A percentile compares a stretch with the other conserved stretches of the same genome.
Evolutionary conservation across 257 asterid genomes (phyloP).

Genomic region (Nicotiana noctiflora): DNA sequence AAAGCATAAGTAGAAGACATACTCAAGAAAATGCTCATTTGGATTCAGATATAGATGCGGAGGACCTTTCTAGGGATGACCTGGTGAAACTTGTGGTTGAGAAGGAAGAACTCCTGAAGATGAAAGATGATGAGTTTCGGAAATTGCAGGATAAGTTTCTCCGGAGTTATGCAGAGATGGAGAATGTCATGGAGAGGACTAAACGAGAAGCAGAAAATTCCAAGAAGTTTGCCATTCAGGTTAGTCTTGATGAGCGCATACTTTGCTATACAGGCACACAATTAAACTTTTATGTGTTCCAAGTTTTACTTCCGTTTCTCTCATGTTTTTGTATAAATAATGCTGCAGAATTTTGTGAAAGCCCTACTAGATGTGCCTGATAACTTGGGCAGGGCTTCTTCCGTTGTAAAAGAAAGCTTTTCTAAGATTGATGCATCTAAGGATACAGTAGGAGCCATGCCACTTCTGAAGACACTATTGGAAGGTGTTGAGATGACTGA

Average conservation of each 20-base stretch:
- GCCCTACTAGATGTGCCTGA: constrained; percentile 73
- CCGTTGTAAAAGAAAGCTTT: constrained; percentile 78
- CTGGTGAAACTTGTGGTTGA: constrained; percentile 59
- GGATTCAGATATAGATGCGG: constrained; percentile 46
- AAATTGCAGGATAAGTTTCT: constrained; percentile 65
- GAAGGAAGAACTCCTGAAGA: constrained; percentile 49
- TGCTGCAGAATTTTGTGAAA: constrained; percentile 79
- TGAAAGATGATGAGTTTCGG: constrained; percentile 53
- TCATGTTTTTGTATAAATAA: not conserved
- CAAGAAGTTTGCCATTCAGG: constrained; percentile 87
- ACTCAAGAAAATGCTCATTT: constrained; percentile 29
- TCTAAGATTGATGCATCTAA: constrained; percentile 58
- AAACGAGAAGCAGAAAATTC: constrained; percentile 79
- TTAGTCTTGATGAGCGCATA: constrained; percentile 3
- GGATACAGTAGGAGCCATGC: constrained; percentile 63
- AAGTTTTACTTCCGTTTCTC: not conserved
- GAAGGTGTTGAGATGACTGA: constrained; percentile 99
- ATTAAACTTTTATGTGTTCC: not conserved
- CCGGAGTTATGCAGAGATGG: constrained; percentile 72
- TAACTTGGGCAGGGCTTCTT: constrained; percentile 80
- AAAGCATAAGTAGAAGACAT: constrained; percentile 19
- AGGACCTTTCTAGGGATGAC: constrained; percentile 66
- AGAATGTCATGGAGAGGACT: constrained; percentile 71
- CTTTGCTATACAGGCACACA: not conserved
- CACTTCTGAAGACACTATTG: constrained; percentile 73